phyloP scores from a whole-genome alignment of 768 basidiomycete genomes.

The Psilocybe azurescens region DNA sequence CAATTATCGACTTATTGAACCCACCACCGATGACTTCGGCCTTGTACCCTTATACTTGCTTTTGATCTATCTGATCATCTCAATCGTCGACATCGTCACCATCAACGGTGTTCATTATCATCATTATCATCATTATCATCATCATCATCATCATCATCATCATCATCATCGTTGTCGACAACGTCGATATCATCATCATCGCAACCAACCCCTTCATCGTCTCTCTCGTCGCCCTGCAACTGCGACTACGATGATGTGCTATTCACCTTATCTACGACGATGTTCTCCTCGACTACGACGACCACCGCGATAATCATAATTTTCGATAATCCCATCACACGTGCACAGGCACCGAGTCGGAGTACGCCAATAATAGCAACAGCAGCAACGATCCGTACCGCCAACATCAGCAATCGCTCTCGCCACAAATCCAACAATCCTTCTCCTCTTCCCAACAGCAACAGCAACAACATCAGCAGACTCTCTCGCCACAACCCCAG shows the following conservation, averaged over 20 bases:
- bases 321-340: neutral
- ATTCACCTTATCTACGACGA: too few relatives aligned
- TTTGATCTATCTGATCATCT: neutral
- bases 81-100: neutral
- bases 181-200: neutral
- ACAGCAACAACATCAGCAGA: neutral
- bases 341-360: neutral
- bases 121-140: neutral
- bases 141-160: neutral
- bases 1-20: neutral
- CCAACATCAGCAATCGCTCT: neutral
- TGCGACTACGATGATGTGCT: too few relatives aligned
- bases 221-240: too few relatives aligned
- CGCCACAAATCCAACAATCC: neutral
- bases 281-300: too few relatives aligned
- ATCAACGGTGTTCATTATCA: neutral
- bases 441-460: neutral
- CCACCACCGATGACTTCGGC: neutral
- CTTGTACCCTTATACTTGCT: neutral
- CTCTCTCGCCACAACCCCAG: neutral
- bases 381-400: neutral
- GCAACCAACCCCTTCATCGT: too few relatives aligned
- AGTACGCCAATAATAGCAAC: neutral
- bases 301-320: neutral
- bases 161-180: neutral